Percentiles rank a stretch among this genome's conserved stretches.
Conservation (phyloP, 176 grass and related monocot genomes). For the Phyllostachys edulis region DNA sequence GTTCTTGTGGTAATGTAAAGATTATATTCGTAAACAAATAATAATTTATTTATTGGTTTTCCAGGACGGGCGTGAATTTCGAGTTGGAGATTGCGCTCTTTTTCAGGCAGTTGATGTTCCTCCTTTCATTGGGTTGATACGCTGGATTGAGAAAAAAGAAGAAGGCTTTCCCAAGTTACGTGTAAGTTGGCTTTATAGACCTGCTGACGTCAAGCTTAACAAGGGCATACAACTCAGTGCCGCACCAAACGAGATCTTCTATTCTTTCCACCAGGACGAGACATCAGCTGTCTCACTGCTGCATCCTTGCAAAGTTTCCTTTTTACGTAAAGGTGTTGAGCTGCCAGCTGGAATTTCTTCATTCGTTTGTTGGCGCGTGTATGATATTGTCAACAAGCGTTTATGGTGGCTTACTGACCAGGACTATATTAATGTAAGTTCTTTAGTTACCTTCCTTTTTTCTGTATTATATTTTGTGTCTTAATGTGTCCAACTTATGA, state of each 20-base stretch:
- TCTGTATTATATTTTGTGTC: neutral
- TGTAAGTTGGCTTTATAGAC: conserved; percentile 87
- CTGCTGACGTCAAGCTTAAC: conserved; percentile 70
- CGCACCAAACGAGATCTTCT: conserved; percentile 82
- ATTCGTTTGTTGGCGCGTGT: conserved; percentile 77
- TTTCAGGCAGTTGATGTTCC: conserved; percentile 58
- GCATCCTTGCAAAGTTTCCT: conserved; percentile 85
- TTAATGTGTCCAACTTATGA: conserved; percentile 20
- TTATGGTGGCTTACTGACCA: conserved; percentile 83
- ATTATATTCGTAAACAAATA: neutral
- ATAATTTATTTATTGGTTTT: conserved; percentile 30
- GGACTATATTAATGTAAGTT: conserved; percentile 85
- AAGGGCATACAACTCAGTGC: conserved; percentile 54
- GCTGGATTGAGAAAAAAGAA: conserved; percentile 55
- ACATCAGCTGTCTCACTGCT: conserved; percentile 65
- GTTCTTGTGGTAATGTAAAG: neutral
- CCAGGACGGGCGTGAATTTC: conserved; percentile 72
- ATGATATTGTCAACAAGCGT: conserved; percentile 80
- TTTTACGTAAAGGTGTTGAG: conserved; percentile 68
- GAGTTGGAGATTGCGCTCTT: conserved; percentile 71
- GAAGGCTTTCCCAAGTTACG: conserved; percentile 53
- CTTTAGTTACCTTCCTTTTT: conserved; percentile 2
- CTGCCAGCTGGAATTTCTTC: conserved; percentile 71
- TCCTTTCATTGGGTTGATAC: conserved; percentile 83
- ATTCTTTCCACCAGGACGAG: conserved; percentile 81